Conservation (phyloP, 129 eudicot species). For the Artemisia argyi region DNA sequence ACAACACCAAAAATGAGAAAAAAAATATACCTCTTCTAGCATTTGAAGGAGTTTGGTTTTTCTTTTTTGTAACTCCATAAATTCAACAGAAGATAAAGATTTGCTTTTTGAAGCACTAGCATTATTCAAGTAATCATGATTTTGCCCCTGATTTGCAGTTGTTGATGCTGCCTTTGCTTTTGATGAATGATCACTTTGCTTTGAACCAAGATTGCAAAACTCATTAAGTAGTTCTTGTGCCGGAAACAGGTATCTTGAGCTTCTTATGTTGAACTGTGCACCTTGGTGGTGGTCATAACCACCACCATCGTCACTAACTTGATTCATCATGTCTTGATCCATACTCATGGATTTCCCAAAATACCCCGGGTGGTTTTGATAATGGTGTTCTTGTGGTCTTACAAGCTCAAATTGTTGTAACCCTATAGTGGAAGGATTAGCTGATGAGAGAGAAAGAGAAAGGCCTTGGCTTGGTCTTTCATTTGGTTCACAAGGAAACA, state of each 20-base stretch:
- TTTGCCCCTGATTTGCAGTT: slow-evolving; percentile 38
- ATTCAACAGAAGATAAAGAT: slow-evolving; percentile 64
- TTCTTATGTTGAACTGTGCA: slow-evolving; percentile 47
- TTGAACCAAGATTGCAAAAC: slow-evolving; percentile 79
- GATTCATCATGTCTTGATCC: slow-evolving; percentile 44
- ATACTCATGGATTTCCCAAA: slow-evolving; percentile 40
- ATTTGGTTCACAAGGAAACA: slow-evolving; percentile 70
- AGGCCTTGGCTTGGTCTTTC: slow-evolving; percentile 88
- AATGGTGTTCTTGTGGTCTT: slow-evolving; percentile 35
- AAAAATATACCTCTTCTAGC: slow-evolving; percentile 84
- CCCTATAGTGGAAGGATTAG: slow-evolving; percentile 70
- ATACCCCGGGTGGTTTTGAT: slow-evolving; percentile 40
- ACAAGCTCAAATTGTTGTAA: slow-evolving; percentile 72
- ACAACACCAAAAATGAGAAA: neutral
- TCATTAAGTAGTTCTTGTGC: slow-evolving; percentile 82
- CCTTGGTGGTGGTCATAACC: slow-evolving; percentile 37
- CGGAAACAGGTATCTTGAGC: slow-evolving; percentile 75
- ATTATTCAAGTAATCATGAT: slow-evolving; percentile 37
- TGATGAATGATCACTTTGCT: slow-evolving; percentile 37
- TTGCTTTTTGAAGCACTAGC: slow-evolving; percentile 47
- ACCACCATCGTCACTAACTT: slow-evolving; percentile 17
- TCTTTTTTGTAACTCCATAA: slow-evolving; percentile 79
- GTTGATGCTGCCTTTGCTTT: slow-evolving; percentile 43
- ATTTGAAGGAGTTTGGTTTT: slow-evolving; percentile 81
- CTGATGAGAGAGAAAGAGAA: slow-evolving; percentile 72